Evolutionary conservation across 371 early-diverging fungal species (phyloP), one percentile per base, ranked within the genome.

Genomic region (Homolaphlyctis polyrhiza): DNA sequence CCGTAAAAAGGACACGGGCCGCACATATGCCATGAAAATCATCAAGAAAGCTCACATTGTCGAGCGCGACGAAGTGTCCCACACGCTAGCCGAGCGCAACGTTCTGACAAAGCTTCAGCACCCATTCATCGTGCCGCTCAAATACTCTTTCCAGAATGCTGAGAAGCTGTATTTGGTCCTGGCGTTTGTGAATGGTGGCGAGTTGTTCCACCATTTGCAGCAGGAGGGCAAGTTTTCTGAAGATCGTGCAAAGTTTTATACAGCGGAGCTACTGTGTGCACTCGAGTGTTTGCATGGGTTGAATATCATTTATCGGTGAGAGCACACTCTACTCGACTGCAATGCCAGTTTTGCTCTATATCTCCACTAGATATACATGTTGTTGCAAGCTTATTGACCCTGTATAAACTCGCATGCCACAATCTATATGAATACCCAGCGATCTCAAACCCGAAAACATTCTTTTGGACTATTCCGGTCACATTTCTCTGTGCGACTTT

Each of bases 121-220:
- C 64, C 84, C 86, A 25, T 86, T 87, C 72, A 67, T 88, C 32
- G 80, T 82, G 18, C 73, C 79, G 57, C 76, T 88, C 57, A 79
- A 83, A 58, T 80, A 77, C 66, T 77, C 80, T 16, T 86, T 87
- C 67, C 81, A 86, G 66, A 78, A 71, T 27, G 64, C 80, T 5
- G 82, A 80, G 32, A 78, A 92, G 58, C 82, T 98, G 30, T 97
- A 94, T 70, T 77, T 99, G 72, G 91, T 97, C 33, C 80, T 99
- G 75, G 96, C 96, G 64, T 99, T 94, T 83, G 94, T 96, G 36
- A 89, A 90, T 21, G 99, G 99, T 55, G 99, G 99, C n/a, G 99
- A 99, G 81, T 75, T 99, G 60, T 98, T 99, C 71, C 88, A 88
- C 61, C 96, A 95, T 73, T 81, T 99, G 78, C 89, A 87, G 55